These are phyloP conservation scores for Pythium phragmiticola DNA, from an alignment of 352 stramenopile species.

Conservation along the genomic window DNA sequence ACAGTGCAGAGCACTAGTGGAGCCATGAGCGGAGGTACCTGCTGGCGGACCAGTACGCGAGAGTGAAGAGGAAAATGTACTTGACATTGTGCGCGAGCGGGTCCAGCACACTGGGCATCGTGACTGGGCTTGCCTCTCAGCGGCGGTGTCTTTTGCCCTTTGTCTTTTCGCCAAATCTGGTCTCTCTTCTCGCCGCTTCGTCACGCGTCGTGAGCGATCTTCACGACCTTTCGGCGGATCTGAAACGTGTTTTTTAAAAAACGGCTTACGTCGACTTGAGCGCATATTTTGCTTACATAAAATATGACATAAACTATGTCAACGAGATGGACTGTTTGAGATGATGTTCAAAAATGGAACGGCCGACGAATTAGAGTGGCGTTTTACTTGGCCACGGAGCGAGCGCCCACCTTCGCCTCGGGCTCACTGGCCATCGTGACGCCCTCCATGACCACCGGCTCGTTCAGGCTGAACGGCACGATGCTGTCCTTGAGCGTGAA, in stretches of 20 bases:
- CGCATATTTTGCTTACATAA: too few species aligned
- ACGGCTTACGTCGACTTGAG: too few species aligned
- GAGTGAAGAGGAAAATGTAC: constrained; percentile 70
- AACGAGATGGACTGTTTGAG: too few species aligned
- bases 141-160: background rate
- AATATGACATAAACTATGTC: too few species aligned
- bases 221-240: background rate
- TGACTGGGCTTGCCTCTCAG: background rate
- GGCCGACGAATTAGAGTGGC: too few species aligned
- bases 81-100: constrained; percentile 68
- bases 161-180: background rate
- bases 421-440: constrained; percentile 20
- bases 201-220: background rate
- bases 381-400: too few species aligned
- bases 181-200: too few species aligned
- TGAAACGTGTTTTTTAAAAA: background rate
- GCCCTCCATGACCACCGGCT: constrained; percentile 13
- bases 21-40: constrained; percentile 30
- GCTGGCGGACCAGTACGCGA: constrained; percentile 57
- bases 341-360: too few species aligned
- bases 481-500: constrained; percentile 32
- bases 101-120: constrained; percentile 12
- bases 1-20: background rate
- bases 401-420: background rate
- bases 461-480: constrained; percentile 29